Evolutionary conservation across 1,284 basidiomycete species (phyloP).

Genomic region (Cerrena zonata): DNA sequence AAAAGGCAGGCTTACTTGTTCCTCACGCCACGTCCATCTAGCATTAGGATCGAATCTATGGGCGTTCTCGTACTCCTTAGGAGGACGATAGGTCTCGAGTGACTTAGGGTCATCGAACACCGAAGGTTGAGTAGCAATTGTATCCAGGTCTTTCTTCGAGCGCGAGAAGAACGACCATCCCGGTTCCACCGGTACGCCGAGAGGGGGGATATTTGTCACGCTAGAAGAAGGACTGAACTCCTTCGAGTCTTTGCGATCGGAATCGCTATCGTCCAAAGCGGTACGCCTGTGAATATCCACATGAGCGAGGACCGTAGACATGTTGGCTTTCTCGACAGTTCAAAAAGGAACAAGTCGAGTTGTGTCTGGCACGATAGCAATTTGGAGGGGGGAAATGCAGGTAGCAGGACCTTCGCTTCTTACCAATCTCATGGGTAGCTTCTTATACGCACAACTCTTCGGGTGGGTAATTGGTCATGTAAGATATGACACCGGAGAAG

Average conservation of each 20-base stretch:
- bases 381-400: neutral
- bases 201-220: slow-evolving; percentile 19
- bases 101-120: slow-evolving; percentile 44
- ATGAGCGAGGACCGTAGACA: slow-evolving; percentile 4
- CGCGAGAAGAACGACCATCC: slow-evolving; percentile 21
- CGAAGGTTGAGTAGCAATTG: slow-evolving; percentile 31
- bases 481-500: neutral
- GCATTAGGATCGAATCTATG: slow-evolving; percentile 63
- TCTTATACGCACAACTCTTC: slow-evolving; percentile 3
- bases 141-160: slow-evolving; percentile 24
- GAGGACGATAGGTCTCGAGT: slow-evolving; percentile 51
- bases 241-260: neutral
- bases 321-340: neutral
- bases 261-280: neutral
- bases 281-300: neutral
- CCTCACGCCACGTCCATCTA: slow-evolving; percentile 67
- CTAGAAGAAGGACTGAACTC: slow-evolving; percentile 16
- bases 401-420: neutral
- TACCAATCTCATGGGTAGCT: neutral
- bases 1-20: slow-evolving; percentile 36
- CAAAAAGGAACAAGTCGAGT: neutral
- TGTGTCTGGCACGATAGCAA: neutral
- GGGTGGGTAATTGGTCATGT: neutral
- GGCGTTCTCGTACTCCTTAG: slow-evolving; percentile 52
- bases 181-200: slow-evolving; percentile 20